These are phyloP conservation scores for Coniosporium tulheliwenetii DNA, from an alignment of 2,329 filamentous ascomycete species.

Conservation along the genomic window DNA sequence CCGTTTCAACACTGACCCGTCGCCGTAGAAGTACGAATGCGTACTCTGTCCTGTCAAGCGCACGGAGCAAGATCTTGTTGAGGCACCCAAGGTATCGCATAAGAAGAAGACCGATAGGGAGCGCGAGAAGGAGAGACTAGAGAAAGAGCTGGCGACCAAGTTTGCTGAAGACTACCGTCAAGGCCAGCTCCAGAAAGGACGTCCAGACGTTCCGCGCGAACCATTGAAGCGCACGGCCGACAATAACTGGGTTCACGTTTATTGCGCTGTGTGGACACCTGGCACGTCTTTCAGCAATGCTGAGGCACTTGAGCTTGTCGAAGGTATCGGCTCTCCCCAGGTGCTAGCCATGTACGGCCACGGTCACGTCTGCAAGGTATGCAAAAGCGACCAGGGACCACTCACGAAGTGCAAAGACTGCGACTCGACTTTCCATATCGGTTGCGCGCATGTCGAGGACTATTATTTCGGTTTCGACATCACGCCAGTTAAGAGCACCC, in stretches of 20 bases:
- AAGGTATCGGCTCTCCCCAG: slow-evolving; percentile 68
- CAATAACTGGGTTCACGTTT: slow-evolving; percentile 97
- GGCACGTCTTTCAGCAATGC: slow-evolving; percentile 89
- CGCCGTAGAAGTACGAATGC: slow-evolving; percentile 65
- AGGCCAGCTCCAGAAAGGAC: slow-evolving; percentile 69
- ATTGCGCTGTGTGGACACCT: slow-evolving; percentile 79
- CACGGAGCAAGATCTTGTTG: slow-evolving; percentile 71
- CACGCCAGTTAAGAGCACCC: slow-evolving; percentile 73
- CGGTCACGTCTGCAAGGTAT: slow-evolving; percentile 61
- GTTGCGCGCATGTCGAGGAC: slow-evolving; percentile 72
- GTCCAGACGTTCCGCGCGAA: slow-evolving; percentile 72
- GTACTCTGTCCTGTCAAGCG: slow-evolving; percentile 74
- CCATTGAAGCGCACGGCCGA: slow-evolving; percentile 85
- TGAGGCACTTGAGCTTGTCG: slow-evolving; percentile 65
- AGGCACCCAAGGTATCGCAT: slow-evolving; percentile 59
- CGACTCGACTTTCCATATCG: slow-evolving; percentile 60
- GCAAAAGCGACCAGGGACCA: slow-evolving; percentile 60
- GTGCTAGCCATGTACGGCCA: slow-evolving; percentile 42
- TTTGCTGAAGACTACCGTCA: slow-evolving; percentile 70
- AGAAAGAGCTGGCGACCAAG: slow-evolving; percentile 68
- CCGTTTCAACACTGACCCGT: slow-evolving; percentile 9
- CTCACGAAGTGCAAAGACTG: slow-evolving; percentile 74
- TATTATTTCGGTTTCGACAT: slow-evolving; percentile 85
- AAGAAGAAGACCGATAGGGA: slow-evolving; percentile 92
- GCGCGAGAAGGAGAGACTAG: slow-evolving; percentile 70